A percentile compares a stretch with the other conserved stretches of the same genome.
These are phyloP conservation scores for Aureobasidium leucospermi DNA, from an alignment of 2,329 filamentous ascomycete genomes.

Conservation along the genomic window DNA sequence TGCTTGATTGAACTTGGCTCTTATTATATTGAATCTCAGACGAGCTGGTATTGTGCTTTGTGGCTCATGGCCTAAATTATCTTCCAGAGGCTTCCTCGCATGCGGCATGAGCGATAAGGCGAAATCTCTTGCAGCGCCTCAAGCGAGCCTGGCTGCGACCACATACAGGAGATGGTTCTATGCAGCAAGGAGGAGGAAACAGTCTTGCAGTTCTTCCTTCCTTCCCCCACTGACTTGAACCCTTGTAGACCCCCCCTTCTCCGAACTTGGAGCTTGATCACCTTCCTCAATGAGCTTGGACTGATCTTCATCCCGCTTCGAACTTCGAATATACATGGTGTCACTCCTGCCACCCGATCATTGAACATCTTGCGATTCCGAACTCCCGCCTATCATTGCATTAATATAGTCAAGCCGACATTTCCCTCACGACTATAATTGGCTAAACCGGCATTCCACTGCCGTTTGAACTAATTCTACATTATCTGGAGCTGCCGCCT, in stretches of 20 bases:
- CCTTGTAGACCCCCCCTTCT: neutral
- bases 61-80: no score
- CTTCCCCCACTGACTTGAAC: no score
- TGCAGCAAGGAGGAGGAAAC: neutral
- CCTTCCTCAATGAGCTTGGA: neutral
- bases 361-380: neutral
- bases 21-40: neutral
- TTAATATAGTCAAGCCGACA: neutral
- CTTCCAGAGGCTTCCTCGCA: neutral
- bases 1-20: constrained; percentile 9
- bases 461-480: neutral
- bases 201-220: neutral
- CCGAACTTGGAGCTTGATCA: neutral
- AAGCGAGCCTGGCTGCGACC: neutral
- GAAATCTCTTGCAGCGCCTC: neutral
- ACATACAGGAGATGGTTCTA: no score
- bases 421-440: neutral
- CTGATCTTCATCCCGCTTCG: neutral
- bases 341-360: neutral
- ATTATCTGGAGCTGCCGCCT: neutral
- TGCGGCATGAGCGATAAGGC: neutral
- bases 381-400: neutral
- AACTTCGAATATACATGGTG: neutral
- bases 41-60: neutral
- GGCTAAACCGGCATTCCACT: neutral